These are phyloP conservation scores for Herpetomonas muscarum DNA, from an alignment of 208 protist species.

Conservation along the genomic window DNA sequence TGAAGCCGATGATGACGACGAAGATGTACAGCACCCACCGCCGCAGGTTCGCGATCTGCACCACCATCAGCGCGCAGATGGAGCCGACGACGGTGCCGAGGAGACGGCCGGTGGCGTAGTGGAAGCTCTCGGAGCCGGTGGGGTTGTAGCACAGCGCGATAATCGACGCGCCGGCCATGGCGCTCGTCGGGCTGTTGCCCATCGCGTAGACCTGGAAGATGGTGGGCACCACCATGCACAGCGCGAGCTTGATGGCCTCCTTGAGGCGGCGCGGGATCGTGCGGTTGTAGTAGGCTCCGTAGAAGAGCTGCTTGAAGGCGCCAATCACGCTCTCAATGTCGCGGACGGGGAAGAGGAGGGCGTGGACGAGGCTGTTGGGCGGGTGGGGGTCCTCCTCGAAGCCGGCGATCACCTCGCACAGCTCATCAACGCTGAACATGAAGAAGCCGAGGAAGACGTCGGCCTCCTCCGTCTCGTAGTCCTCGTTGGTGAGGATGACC, in stretches of 20 bases:
- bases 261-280: conserved; percentile 79
- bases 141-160: conserved; percentile 88
- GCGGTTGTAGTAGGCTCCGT: conserved; percentile 39
- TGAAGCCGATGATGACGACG: conserved; percentile 66
- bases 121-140: conserved; percentile 87
- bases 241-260: conserved; percentile 87
- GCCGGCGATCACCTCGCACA: conserved; percentile 79
- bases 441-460: conserved; percentile 88
- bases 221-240: conserved; percentile 81
- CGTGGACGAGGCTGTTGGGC: conserved; percentile 45
- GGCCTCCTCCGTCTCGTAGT: conserved; percentile 87
- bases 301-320: conserved; percentile 50
- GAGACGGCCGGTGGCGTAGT: conserved; percentile 81
- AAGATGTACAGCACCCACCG: conserved; percentile 72
- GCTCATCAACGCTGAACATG: conserved; percentile 88
- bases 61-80: conserved; percentile 53
- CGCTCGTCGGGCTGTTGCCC: conserved; percentile 59
- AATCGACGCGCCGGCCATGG: conserved; percentile 78
- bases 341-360: conserved; percentile 40
- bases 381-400: conserved; percentile 53
- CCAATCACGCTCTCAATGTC: conserved; percentile 62
- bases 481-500: conserved; percentile 87
- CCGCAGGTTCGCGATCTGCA: conserved; percentile 58
- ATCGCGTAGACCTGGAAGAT: conserved; percentile 90
- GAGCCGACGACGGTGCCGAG: conserved; percentile 85